Conservation (phyloP, 2,329 filamentous ascomycete species). For the Aspergillus clavatus region DNA sequence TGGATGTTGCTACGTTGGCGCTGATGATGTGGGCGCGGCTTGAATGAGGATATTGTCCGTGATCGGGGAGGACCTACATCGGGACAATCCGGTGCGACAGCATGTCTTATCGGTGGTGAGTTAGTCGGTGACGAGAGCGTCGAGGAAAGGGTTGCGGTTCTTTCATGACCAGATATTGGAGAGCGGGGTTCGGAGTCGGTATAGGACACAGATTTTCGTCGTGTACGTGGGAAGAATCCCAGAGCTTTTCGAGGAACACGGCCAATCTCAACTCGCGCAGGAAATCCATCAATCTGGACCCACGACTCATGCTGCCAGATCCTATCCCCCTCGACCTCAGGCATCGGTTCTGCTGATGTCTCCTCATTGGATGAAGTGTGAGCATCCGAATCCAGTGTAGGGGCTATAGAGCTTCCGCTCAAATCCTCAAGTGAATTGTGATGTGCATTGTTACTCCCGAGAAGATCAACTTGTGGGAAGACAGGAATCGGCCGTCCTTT, state of each 20-base stretch:
- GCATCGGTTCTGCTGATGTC: conserved; percentile 14
- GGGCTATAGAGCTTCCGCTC: conserved; percentile 33
- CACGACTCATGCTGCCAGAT: conserved; percentile 86
- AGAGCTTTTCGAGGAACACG: conserved; percentile 74
- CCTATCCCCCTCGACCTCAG: conserved; percentile 53
- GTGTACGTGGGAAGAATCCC: conserved; percentile 85
- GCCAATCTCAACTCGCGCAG: conserved; percentile 74
- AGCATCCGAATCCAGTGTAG: conserved; percentile 10
- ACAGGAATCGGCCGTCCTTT: conserved; percentile 60
- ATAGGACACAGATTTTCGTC: conserved; percentile 70
- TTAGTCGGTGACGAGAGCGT: conserved; percentile 23
- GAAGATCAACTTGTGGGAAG: conserved; percentile 24
- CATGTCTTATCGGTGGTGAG: conserved; percentile 20
- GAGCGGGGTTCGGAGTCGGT: conserved; percentile 54
- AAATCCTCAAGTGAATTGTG: conserved; percentile 27
- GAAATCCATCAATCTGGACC: conserved; percentile 71
- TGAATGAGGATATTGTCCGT: conserved; percentile 25
- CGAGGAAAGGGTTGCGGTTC: conserved; percentile 27
- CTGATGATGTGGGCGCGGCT: conserved; percentile 36
- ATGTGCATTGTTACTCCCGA: conserved; percentile 16
- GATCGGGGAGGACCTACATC: conserved; percentile 24
- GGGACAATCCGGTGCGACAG: conserved; percentile 26
- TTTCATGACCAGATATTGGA: conserved; percentile 27
- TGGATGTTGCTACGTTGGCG: conserved; percentile 47
- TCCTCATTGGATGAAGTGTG: conserved; percentile 5